Base-by-base conservation (phyloP, 2,329 filamentous ascomycete species). In the Monosporascus sp. region DNA sequence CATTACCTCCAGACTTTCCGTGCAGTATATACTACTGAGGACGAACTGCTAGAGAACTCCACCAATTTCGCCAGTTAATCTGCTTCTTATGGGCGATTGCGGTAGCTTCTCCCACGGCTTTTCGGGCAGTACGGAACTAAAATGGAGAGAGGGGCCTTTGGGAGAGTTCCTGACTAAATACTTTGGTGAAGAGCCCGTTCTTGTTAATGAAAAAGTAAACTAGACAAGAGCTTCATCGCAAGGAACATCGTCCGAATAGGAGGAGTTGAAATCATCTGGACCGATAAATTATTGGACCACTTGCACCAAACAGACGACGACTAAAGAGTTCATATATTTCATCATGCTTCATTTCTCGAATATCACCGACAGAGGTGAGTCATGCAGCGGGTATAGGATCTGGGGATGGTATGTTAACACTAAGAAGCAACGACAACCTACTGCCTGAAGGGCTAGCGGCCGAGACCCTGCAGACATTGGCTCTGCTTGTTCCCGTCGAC, bases 261-360 rank as follows among this genome's bases (percentile, higher is more conserved):
- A 0, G 72, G 72, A 0, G 62, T 76, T 14, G 27, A 66, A 17
- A 61, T 70, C 5, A 50, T 57, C 6, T 70, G 67, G 62, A 76
- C 74, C 0, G 60, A 64, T 22, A 74, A 76, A 44, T 54, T 77
- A 3, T 59, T 67, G 0, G 71, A 75, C 50, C 74, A 77, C 54
- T 61, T 76, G 2, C 64, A 64, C 2, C 46, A 76, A 22, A 62
- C 57, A 0, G 67, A 74, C 9, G 67, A 71, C n/a, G 72, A 74
- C 47, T 70, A 59, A 0, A 68, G 58, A 5, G 58, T 76, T 0
- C 56, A 64, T 11, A 60, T 77, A 1, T 77, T 76, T 45, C 70
- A 75, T 51, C 67, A 73, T 50, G 69, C 64, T 0, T 69, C 68
- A 0, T 72, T 75, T 42, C 57, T 75, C 8, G 56, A 67, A 39